These are phyloP conservation scores for Pythium scleroteichum DNA, from an alignment of 352 stramenopile genomes.

Conservation along the genomic window DNA sequence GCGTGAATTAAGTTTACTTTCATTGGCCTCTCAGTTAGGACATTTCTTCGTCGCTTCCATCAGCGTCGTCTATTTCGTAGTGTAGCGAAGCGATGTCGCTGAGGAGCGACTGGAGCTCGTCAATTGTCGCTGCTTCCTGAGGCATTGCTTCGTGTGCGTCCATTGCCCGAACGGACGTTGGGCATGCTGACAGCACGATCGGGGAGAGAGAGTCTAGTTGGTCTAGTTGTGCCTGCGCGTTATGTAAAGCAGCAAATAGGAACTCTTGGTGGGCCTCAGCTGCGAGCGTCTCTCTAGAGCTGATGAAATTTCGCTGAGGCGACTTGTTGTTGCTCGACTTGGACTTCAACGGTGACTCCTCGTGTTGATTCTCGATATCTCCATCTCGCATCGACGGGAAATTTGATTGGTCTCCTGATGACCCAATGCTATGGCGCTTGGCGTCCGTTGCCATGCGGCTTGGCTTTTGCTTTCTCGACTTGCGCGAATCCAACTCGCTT, in stretches of 20 bases:
- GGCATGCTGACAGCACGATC: conserved; percentile 30
- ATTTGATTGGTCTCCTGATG: neutral
- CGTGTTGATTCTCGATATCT: conserved; percentile 3
- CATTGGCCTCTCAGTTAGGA: no score
- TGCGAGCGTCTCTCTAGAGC: conserved; percentile 47
- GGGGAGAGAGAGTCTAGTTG: conserved; percentile 51
- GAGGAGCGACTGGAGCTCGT: conserved; percentile 25
- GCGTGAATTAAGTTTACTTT: conserved; percentile 55
- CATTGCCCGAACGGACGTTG: neutral
- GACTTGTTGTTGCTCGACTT: conserved; percentile 17
- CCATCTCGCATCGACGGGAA: conserved; percentile 10
- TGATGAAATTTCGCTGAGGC: conserved; percentile 39
- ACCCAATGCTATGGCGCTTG: neutral
- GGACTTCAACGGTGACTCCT: conserved; percentile 9
- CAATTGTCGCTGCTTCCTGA: conserved; percentile 4
- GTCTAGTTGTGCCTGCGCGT: conserved; percentile 63
- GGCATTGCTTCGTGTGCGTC: neutral
- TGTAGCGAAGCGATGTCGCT: conserved; percentile 30
- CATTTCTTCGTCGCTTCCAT: neutral
- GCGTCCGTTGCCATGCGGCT: neutral
- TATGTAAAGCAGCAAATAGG: conserved; percentile 55
- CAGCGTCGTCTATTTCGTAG: neutral
- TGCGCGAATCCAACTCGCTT: neutral
- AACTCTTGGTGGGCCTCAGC: conserved; percentile 62
- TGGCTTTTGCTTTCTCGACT: conserved; percentile 1